Evolutionary conservation across 2,329 filamentous ascomycete species (phyloP).

Genomic region (Bipolaris gigantea): DNA sequence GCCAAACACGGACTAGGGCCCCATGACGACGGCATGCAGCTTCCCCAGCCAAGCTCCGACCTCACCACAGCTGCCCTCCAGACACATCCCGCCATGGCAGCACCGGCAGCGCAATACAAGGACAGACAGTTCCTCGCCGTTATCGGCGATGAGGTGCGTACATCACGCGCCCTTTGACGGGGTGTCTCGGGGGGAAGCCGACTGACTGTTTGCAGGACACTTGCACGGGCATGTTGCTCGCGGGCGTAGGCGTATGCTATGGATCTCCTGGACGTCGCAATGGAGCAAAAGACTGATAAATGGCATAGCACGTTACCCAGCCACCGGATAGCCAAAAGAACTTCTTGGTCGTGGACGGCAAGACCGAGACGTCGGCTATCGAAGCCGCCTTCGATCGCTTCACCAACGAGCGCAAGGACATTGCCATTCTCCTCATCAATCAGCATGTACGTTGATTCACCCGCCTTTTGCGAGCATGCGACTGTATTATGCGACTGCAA

Average conservation of each 20-base stretch:
- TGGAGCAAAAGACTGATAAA: slow-evolving; percentile 4
- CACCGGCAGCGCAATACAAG: slow-evolving; percentile 62
- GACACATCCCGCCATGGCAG: slow-evolving; percentile 55
- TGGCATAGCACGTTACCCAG: slow-evolving; percentile 79
- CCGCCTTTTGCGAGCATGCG: neutral
- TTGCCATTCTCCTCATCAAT: slow-evolving; percentile 95
- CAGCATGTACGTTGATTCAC: slow-evolving; percentile 71
- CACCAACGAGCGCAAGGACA: slow-evolving; percentile 88
- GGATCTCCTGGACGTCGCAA: neutral
- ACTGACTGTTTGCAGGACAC: slow-evolving; percentile 68
- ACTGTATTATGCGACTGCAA: neutral
- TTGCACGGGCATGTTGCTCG: slow-evolving; percentile 91
- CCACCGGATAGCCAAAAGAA: slow-evolving; percentile 93
- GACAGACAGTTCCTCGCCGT: slow-evolving; percentile 96
- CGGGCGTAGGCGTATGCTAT: slow-evolving; percentile 81
- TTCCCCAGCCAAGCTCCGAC: slow-evolving; percentile 23
- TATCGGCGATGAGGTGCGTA: slow-evolving; percentile 86
- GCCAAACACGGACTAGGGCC: slow-evolving; percentile 27
- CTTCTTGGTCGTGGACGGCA: slow-evolving; percentile 92
- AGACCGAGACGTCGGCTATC: slow-evolving; percentile 86
- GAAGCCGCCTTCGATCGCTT: slow-evolving; percentile 89
- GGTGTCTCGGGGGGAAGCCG: slow-evolving; percentile 12
- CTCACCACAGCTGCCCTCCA: slow-evolving; percentile 20
- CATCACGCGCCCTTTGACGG: neutral
- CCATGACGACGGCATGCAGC: slow-evolving; percentile 30